Percentiles rank a stretch among this genome's conserved stretches.
Conservation (phyloP, 106 monocot genomes). For the Amphibolis antarctica region DNA sequence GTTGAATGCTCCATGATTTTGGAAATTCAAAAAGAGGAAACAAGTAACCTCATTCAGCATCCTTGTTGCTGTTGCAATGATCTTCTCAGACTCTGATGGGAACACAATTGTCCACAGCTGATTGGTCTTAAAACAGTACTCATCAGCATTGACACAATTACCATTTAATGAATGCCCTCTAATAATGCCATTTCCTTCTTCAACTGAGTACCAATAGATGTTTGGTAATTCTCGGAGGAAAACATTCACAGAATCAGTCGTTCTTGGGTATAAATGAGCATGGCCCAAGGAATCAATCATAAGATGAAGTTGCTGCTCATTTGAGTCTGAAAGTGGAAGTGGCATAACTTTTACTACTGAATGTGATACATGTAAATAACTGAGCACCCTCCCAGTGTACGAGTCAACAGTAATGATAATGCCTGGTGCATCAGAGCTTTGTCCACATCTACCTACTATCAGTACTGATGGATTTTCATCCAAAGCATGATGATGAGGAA, state of each 20-base stretch:
- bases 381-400: conserved; percentile 61
- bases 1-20: neutral
- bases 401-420: conserved; percentile 71
- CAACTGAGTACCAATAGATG: conserved; percentile 58
- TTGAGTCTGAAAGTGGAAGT: conserved; percentile 62
- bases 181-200: conserved; percentile 33
- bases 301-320: conserved; percentile 81
- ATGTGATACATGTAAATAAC: conserved; percentile 43
- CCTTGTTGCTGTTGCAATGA: conserved; percentile 43
- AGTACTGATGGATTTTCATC: conserved; percentile 85
- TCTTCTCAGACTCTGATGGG: conserved; percentile 76
- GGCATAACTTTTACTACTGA: conserved; percentile 62
- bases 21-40: neutral
- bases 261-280: conserved; percentile 86
- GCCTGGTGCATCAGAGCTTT: conserved; percentile 36
- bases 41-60: conserved; percentile 76
- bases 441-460: conserved; percentile 68
- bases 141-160: conserved; percentile 44
- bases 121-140: conserved; percentile 60
- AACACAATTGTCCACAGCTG: conserved; percentile 84
- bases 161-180: conserved; percentile 57
- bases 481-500: conserved; percentile 91
- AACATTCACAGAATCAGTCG: conserved; percentile 38
- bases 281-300: conserved; percentile 53
- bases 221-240: conserved; percentile 52